These are phyloP conservation scores for Cytauxzoon felis DNA, from an alignment of 169 alveolate species.

Conservation along the genomic window DNA sequence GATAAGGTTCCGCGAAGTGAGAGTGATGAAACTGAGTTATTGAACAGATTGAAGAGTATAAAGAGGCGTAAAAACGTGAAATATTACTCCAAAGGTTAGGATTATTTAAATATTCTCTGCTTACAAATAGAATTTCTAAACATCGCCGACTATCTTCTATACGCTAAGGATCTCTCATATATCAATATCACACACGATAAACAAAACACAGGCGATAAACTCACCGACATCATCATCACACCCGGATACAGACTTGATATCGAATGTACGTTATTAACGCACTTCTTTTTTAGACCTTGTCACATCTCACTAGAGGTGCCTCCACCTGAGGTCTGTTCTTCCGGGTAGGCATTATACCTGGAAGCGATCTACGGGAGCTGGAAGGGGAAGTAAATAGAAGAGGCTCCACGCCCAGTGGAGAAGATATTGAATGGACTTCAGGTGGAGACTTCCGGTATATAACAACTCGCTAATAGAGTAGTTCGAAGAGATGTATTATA, in stretches of 20 bases:
- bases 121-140: conserved; percentile 19
- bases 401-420: too few species aligned
- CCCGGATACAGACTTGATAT: conserved; percentile 30
- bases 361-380: too few species aligned
- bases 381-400: too few species aligned
- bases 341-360: too few species aligned
- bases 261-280: conserved; percentile 26
- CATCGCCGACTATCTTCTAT: conserved; percentile 52
- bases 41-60: conserved; percentile 6
- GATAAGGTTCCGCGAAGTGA: conserved; percentile 36
- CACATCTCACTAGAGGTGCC: too few species aligned
- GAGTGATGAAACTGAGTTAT: conserved; percentile 31
- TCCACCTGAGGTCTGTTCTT: too few species aligned
- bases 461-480: too few species aligned
- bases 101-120: neutral
- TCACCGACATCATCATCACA: conserved; percentile 5
- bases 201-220: conserved; percentile 6
- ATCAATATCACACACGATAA: neutral
- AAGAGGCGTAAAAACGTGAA: conserved; percentile 36
- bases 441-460: too few species aligned
- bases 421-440: too few species aligned
- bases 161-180: conserved; percentile 57
- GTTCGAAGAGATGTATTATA: too few species aligned
- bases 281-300: too few species aligned
- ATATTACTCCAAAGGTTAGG: conserved; percentile 17